These are phyloP conservation scores for Macrolepiota dolichaula DNA, from an alignment of 768 basidiomycete species.

Conservation along the genomic window DNA sequence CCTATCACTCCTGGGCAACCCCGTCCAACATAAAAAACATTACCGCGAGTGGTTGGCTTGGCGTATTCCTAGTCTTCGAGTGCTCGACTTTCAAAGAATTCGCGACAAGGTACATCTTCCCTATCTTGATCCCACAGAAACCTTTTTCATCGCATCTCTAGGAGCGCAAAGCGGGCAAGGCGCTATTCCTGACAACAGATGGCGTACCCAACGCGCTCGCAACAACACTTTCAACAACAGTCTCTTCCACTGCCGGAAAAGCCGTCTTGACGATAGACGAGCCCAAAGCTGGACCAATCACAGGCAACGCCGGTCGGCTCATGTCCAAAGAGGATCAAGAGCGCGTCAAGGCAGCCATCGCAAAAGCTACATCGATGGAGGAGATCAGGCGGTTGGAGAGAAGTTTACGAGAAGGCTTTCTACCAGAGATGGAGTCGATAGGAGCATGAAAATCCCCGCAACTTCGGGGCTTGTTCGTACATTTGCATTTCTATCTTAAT, in stretches of 20 bases:
- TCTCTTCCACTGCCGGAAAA: conserved; percentile 67
- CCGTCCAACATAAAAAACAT: conserved; percentile 89
- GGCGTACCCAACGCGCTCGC: conserved; percentile 77
- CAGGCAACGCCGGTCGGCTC: conserved; percentile 76
- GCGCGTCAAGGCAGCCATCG: conserved; percentile 82
- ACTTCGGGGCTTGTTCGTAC: conserved; percentile 8
- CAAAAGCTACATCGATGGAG: conserved; percentile 86
- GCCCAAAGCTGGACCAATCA: conserved; percentile 54
- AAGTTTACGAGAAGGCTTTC: conserved; percentile 78
- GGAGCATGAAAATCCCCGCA: conserved; percentile 50
- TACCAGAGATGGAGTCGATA: conserved; percentile 74
- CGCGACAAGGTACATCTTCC: conserved; percentile 82
- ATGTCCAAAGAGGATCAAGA: conserved; percentile 93
- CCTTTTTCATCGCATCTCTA: conserved; percentile 24
- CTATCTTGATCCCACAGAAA: conserved; percentile 21
- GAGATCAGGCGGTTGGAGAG: conserved; percentile 83
- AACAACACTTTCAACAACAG: conserved; percentile 69
- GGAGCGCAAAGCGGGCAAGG: conserved; percentile 76
- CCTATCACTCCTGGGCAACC: conserved; percentile 76
- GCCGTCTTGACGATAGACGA: conserved; percentile 68
- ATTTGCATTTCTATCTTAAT: conserved; percentile 8
- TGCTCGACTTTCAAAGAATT: conserved; percentile 93
- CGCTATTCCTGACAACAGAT: conserved; percentile 79
- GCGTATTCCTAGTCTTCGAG: conserved; percentile 82
- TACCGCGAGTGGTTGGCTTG: conserved; percentile 96